Percentiles rank a stretch among this genome's conserved stretches.
These are phyloP conservation scores for Rosa multiflora DNA, from an alignment of 306 rosid species.

Conservation along the genomic window DNA sequence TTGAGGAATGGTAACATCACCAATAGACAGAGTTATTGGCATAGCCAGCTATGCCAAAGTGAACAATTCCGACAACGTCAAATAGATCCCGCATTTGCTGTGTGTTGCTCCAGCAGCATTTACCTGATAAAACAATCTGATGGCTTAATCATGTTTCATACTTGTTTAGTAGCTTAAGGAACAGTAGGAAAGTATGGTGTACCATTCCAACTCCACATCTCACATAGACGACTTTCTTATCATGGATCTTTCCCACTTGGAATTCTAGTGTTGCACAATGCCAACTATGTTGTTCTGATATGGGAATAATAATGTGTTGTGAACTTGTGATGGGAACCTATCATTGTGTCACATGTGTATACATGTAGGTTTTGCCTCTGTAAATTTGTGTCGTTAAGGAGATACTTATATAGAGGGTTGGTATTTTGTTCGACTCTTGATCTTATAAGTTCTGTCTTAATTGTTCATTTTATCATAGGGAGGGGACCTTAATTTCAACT, in stretches of 20 bases:
- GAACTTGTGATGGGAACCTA: too few relatives aligned
- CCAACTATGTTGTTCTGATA: too few relatives aligned
- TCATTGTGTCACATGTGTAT: too few relatives aligned
- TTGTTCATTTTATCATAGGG: too few relatives aligned
- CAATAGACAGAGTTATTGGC: constrained; percentile 47
- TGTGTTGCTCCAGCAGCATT: constrained; percentile 50
- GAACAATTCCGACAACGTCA: constrained; percentile 43
- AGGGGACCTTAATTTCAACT: too few relatives aligned
- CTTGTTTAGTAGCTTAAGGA: neutral
- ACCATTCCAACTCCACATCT: constrained; percentile 48
- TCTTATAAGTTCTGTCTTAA: too few relatives aligned
- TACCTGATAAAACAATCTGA: constrained; percentile 21
- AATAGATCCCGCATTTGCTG: constrained; percentile 53
- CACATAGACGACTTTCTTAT: constrained; percentile 43
- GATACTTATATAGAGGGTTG: too few relatives aligned
- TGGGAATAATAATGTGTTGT: too few relatives aligned
- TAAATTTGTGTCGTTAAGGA: too few relatives aligned
- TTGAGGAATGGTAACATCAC: constrained; percentile 46
- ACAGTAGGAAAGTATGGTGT: constrained; percentile 3
- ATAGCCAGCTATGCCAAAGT: constrained; percentile 53
- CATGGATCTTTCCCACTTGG: constrained; percentile 35
- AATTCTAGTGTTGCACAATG: constrained; percentile 6
- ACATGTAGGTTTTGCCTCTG: too few relatives aligned
- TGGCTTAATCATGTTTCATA: too few relatives aligned
- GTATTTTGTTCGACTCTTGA: too few relatives aligned